phyloP scores from a whole-genome alignment of 306 rosid genomes.

The Prosopis cineraria region DNA sequence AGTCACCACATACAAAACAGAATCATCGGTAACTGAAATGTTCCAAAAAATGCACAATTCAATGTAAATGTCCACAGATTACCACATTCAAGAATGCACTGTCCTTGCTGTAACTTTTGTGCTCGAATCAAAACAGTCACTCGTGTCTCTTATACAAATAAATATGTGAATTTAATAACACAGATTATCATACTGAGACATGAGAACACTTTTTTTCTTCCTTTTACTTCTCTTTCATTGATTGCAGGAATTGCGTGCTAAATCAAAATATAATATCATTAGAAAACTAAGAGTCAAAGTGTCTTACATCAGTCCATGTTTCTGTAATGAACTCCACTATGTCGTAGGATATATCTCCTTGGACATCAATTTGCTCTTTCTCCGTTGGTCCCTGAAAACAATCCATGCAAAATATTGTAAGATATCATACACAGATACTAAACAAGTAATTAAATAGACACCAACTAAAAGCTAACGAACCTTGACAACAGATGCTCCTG shows the following conservation, averaged over 20 bases:
- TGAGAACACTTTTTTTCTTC: neutral
- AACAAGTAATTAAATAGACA: constrained; percentile 20
- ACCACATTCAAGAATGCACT: neutral
- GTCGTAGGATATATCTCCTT: constrained; percentile 94
- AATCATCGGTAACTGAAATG: neutral
- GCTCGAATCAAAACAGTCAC: constrained; percentile 18
- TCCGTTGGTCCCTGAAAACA: constrained; percentile 92
- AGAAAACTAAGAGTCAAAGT: constrained; percentile 17
- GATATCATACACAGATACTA: constrained; percentile 27
- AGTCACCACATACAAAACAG: neutral
- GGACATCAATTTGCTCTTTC: constrained; percentile 99
- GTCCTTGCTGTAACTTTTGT: neutral
- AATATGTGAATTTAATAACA: neutral
- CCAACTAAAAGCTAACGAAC: constrained; percentile 40
- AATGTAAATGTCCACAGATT: neutral
- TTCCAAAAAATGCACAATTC: constrained; percentile 1
- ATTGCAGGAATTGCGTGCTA: neutral
- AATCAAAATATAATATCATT: constrained; percentile 7
- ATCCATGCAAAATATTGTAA: constrained; percentile 36
- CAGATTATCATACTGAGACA: neutral
- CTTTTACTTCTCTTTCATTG: neutral
- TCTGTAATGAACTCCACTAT: constrained; percentile 93
- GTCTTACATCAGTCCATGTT: constrained; percentile 91
- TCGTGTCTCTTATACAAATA: neutral
- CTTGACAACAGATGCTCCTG: constrained; percentile 99